Evolutionary conservation across 2,329 filamentous ascomycete species (phyloP).

Genomic region (Aspergillus aculeatinus): DNA sequence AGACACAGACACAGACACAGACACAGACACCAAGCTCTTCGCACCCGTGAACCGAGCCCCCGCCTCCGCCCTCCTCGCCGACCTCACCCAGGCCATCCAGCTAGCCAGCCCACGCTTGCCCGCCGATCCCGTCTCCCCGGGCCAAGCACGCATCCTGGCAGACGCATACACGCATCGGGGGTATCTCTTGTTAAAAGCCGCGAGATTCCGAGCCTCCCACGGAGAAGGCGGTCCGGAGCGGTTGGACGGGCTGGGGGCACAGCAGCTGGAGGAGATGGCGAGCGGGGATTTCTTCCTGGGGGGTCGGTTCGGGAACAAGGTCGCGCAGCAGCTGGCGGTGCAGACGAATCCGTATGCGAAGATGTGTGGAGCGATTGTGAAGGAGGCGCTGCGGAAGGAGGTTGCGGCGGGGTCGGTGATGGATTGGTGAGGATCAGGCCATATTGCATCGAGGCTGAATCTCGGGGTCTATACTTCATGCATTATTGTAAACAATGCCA

Average conservation of each 20-base stretch:
- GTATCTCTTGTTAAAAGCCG: conserved; percentile 43
- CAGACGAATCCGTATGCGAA: conserved; percentile 63
- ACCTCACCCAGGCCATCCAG: conserved; percentile 47
- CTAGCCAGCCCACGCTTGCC: conserved; percentile 44
- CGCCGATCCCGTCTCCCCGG: conserved; percentile 44
- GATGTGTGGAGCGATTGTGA: conserved; percentile 62
- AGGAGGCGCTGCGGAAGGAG: conserved; percentile 59
- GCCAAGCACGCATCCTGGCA: conserved; percentile 52
- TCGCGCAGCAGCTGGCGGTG: conserved; percentile 58
- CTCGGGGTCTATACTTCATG: too few species aligned
- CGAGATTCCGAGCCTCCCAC: conserved; percentile 24
- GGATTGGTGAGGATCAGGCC: neutral
- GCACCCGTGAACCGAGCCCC: conserved; percentile 16
- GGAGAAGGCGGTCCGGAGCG: conserved; percentile 26
- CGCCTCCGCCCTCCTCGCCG: conserved; percentile 33
- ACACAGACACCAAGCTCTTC: conserved; percentile 26
- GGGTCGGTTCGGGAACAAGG: conserved; percentile 56
- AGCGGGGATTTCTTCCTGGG: conserved; percentile 56
- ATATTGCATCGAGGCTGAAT: too few species aligned
- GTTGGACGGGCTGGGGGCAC: conserved; percentile 33
- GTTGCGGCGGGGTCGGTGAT: conserved; percentile 33
- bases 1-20: too few species aligned
- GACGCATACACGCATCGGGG: conserved; percentile 57
- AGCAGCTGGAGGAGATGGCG: conserved; percentile 55
- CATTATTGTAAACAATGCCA: too few species aligned